Evolutionary conservation across 441 rosid genomes (phyloP), one percentile per base, ranked within the genome.

Genomic region (Gossypium lobatum): DNA sequence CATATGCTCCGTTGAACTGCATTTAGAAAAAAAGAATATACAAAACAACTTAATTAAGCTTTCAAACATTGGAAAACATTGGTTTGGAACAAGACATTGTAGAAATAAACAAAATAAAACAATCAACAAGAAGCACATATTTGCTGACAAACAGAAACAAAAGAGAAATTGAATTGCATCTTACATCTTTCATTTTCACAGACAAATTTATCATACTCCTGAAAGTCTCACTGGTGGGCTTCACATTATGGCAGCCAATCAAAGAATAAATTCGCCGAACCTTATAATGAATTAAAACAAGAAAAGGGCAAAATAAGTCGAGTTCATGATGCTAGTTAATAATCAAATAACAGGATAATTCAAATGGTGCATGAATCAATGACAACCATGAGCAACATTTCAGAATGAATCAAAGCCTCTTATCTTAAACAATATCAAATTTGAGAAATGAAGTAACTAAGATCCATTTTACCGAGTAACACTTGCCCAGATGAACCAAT

Each of bases 151-250:
- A 68, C 13, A 28, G 65, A 14, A 65, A 7, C 70, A n/a, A 25
- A 17, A 6, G 10, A 48, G 34, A 69, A 28, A 69, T 16, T 28
- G 31, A 67, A 13, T 53, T 63, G 50, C 42, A 72, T 79, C 88
- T 86, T 88, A 95, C 99, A 81, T 95, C 98, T 89, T 88, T 91
- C 88, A 86, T 85, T 85, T 80, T 88, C 76, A 82, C 85, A 20
- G 83, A 80, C 83, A 86, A 83, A 83, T 60, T 81, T 83, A 95
- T 93, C 86, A 86, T 83, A 70, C 82, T 78, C 79, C 84, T 83
- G 88, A 87, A 87, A 70, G 89, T 90, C 81, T 90, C 98, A 70
- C 59, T 70, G 76, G 77, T 82, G 80, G 98, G 88, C 83, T 76
- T 80, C 85, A 91, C 74, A 72, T 79, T 72, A 76, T 82, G 86